Base-by-base conservation (phyloP, 352 stramenopile genomes). In the Hyaloperonospora arabidopsidis region DNA sequence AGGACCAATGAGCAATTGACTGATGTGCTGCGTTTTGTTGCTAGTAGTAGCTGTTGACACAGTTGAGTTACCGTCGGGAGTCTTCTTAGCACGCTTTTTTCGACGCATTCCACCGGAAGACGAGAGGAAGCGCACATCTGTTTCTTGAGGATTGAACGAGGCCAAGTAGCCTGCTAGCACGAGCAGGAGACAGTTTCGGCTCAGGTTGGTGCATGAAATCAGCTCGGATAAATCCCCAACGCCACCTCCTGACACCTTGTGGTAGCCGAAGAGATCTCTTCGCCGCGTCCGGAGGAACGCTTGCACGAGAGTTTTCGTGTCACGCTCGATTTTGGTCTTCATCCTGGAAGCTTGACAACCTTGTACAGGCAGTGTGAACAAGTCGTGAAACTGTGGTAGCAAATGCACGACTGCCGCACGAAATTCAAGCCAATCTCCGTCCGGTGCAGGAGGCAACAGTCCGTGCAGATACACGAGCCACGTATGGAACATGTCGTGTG, bases 121-220 rank as follows among this genome's bases (percentile, higher is more conserved):
- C 44, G 82, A 86, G 11, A 93, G 68, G 34, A 89, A 93, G 40
- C 79, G 69, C 14, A 67, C 54, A 64, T 93, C 82, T 0, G 67
- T 77, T 53, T 88, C 78, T 49, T 93, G 76, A 4, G 80, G 79
- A 46, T 86, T 93, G 55, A 93, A 93, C 10, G 79, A 90, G 15
- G 82, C 76, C 34, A 93, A 43, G 51, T 84, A 89, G 0, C 72
- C 74, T 18, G 82, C 82, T 39, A 93, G 54, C 21, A 93, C 67
- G 38, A 93, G 65, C 35, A 90, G 58, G 45, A 89, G 61, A 19
- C 82, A 87, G 49, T 78, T 84, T 12, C 67, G 69, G 32, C 70
- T 87, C 47, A 90, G 56, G 36, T 84, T 79, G 11, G 63, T 70
- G 48, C 64, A 79, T n/a, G 75, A 70, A 62, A 83, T 79, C 38